Base-by-base conservation (phyloP, 1,284 basidiomycete genomes). In the Cystobasidium sp. region DNA sequence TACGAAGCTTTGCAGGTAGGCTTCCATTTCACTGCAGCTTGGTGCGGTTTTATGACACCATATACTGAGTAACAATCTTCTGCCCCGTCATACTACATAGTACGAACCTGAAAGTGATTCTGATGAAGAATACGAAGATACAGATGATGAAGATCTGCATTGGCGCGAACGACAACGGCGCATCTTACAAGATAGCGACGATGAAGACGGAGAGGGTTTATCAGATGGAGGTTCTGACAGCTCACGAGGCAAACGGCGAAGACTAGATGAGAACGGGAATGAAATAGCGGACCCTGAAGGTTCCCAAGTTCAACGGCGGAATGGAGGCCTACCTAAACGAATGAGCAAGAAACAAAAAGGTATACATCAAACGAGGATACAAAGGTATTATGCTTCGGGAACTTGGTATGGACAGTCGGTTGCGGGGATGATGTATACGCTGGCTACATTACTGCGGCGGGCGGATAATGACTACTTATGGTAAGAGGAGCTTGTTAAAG, bases 391-490 rank as follows among this genome's bases (percentile, higher is more conserved):
- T 81, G 86, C 86, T 76, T 86, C 88, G 7, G 97, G 97, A 53
- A 92, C 92, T 59, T 92, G 88, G 83, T 88, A 91, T 79, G 94
- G 94, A 1, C 94, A 96, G 84, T 93, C 92, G 78, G 92, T 93
- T 10, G 89, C 94, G 1, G 90, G 90, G 18, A 91, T 91, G 47
- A 88, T 98, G 67, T 99, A 97, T 81, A 86, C 94, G 73, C 88
- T 99, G 5, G 93, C 94, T 14, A 94, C 91, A 6, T 86, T 89
- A 12, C 87, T 97, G 14, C 93, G 96, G 79, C 88, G 95, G 37
- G 90, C 91, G 12, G 95, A 97, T 82, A 94, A 94, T 80, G 94
- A 98, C 81, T 86, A 94, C 6, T 85, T 99, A 55, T 99, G 96
- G 95, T 93, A 80, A 52, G 85, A 78, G 14, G 2, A 14, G 46